Base-by-base conservation (phyloP, 176 grass and related monocot species). In the Juncus effusus region DNA sequence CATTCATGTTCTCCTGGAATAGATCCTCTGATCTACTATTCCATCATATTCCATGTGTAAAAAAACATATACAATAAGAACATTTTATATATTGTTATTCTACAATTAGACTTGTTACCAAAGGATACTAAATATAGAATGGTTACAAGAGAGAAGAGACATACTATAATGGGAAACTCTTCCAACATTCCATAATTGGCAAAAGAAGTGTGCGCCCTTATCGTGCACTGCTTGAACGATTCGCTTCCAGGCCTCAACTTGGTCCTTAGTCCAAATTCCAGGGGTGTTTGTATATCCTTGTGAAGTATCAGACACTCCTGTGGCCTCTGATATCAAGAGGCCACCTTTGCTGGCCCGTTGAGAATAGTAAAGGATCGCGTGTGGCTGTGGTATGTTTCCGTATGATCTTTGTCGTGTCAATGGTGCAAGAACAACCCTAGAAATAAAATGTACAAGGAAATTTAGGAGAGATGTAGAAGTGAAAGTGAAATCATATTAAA, bases 131-230 rank as follows among this genome's bases (percentile, higher is more conserved):
- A 28, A 28, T 28, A 28, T 28, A 28, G 19, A 28, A 28, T 28
- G 19, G 19, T 28, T 28, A 28, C 19, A 28, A 28, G 19, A 28
- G 6, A 54, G 19, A 28, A 69, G 15, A 56, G 28, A 70, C 51
- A 16, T 70, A 82, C 79, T 61, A 36, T 47, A 59, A 16, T 79
- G 68, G 8, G 86, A 89, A 15, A 78, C 69, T 16, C 81, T 73
- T 12, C 81, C 86, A 4, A 64, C 74, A 49, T 89, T 77, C 86
- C 74, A 84, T 15, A 89, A 38, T 53, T 89, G 86, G 59, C 86
- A 85, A 63, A 89, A 84, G 81, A 89, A 79, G 16, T 81, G 51
- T 5, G 63, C 78, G 8, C 81, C 86, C 53, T 81, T 79, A 8
- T 59, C 35, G 16, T 82, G 86, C 40, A 89, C 86, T 0, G 78